Conservation (phyloP, 2,329 filamentous ascomycete genomes). For the Aspergillus versicolor region DNA sequence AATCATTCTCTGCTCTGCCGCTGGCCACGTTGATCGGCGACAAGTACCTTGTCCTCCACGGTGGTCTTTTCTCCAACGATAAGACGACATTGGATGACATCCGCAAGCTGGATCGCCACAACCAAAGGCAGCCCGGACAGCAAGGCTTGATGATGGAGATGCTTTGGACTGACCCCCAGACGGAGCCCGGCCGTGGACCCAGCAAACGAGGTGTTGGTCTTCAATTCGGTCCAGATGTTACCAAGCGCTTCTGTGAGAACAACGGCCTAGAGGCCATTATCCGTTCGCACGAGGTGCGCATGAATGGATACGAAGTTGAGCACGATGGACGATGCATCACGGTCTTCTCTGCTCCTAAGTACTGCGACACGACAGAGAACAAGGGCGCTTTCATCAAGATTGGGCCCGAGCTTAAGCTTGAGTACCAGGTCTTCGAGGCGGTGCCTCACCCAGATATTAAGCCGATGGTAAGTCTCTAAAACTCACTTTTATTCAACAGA, state of each 20-base stretch:
- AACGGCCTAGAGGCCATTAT: slow-evolving; percentile 95
- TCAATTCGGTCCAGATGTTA: slow-evolving; percentile 95
- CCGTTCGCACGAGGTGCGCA: slow-evolving; percentile 94
- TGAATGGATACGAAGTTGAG: slow-evolving; percentile 99
- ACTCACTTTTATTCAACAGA: not conserved
- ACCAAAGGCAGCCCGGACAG: slow-evolving; percentile 89
- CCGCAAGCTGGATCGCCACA: slow-evolving; percentile 84
- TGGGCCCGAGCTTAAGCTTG: slow-evolving; percentile 83
- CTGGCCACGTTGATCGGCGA: slow-evolving; percentile 87
- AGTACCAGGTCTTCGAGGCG: slow-evolving; percentile 91
- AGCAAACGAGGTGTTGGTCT: slow-evolving; percentile 96
- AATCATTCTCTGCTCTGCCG: slow-evolving; percentile 92
- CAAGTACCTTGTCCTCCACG: slow-evolving; percentile 90
- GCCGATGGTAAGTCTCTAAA: slow-evolving; percentile 65
- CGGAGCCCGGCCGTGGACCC: slow-evolving; percentile 78
- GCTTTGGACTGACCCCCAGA: slow-evolving; percentile 97
- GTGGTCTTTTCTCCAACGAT: slow-evolving; percentile 92
- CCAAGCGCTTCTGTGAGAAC: slow-evolving; percentile 92
- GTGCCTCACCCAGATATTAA: slow-evolving; percentile 94
- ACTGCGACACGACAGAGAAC: slow-evolving; percentile 97
- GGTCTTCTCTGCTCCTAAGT: slow-evolving; percentile 95
- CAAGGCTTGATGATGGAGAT: slow-evolving; percentile 99
- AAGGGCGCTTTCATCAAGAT: slow-evolving; percentile 99
- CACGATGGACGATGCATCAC: slow-evolving; percentile 95
- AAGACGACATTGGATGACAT: slow-evolving; percentile 90